Evolutionary conservation across 2,329 filamentous ascomycete species (phyloP).

Genomic region (Colletotrichum lentis): DNA sequence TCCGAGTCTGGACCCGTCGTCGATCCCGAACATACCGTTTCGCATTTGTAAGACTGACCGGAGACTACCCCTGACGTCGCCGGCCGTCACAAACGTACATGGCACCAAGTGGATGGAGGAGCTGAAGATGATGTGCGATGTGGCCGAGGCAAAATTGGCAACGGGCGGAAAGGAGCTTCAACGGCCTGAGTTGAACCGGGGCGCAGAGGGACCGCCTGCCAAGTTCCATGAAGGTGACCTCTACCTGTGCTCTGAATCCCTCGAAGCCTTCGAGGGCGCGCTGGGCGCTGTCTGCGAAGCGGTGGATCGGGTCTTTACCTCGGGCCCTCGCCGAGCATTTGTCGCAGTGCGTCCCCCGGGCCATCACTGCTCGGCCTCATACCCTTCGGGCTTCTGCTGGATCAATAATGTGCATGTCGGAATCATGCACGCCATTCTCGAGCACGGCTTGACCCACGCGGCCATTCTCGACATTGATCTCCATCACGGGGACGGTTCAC

Average conservation of each 20-base stretch:
- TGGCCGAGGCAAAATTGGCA: constrained; percentile 80
- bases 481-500: constrained; percentile 94
- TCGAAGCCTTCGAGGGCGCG: constrained; percentile 88
- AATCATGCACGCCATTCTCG: constrained; percentile 86
- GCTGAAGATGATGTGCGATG: constrained; percentile 82
- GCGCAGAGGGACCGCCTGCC: constrained; percentile 54
- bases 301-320: constrained; percentile 80
- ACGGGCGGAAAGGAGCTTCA: constrained; percentile 79
- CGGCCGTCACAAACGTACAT: constrained; percentile 88
- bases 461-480: constrained; percentile 93
- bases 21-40: constrained; percentile 74
- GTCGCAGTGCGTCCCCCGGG: constrained; percentile 92
- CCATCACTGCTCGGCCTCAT: constrained; percentile 90
- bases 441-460: constrained; percentile 88
- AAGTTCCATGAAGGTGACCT: constrained; percentile 88
- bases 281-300: constrained; percentile 93
- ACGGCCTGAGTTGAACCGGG: constrained; percentile 69
- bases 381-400: constrained; percentile 97
- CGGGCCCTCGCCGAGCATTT: constrained; percentile 79
- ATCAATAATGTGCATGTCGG: constrained; percentile 98
- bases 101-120: constrained; percentile 94
- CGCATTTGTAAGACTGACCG: constrained; percentile 83
- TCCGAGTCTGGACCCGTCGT: constrained; percentile 64
- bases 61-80: constrained; percentile 73
- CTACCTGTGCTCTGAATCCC: constrained; percentile 86